These are phyloP conservation scores for Claviceps paspali DNA, from an alignment of 2,329 filamentous ascomycete genomes.

Conservation along the genomic window DNA sequence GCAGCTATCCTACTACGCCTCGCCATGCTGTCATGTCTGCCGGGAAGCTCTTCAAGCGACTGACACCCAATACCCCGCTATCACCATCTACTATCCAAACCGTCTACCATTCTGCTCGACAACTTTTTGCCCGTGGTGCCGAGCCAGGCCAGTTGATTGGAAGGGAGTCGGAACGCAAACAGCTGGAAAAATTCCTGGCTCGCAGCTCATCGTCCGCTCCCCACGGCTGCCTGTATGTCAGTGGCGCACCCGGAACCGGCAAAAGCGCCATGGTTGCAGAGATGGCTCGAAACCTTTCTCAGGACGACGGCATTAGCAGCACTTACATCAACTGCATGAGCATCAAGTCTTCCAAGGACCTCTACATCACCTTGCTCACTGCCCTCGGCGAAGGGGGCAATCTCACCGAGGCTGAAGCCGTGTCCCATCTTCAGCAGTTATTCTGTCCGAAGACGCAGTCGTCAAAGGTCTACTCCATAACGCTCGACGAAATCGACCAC, in stretches of 20 bases:
- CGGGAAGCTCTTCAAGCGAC: constrained; percentile 59
- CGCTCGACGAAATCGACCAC: constrained; percentile 90
- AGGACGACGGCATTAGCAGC: constrained; percentile 42
- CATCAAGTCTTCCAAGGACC: constrained; percentile 72
- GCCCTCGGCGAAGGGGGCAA: constrained; percentile 46
- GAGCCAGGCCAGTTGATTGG: constrained; percentile 64
- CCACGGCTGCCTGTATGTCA: constrained; percentile 83
- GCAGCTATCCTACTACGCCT: constrained; percentile 60
- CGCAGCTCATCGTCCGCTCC: constrained; percentile 42
- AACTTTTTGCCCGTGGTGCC: constrained; percentile 70
- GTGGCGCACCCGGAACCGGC: constrained; percentile 86
- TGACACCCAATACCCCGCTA: constrained; percentile 60
- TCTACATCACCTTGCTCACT: constrained; percentile 66
- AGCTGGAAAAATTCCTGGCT: constrained; percentile 55
- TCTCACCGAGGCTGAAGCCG: constrained; percentile 49
- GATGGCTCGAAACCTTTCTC: constrained; percentile 46
- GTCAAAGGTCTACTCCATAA: constrained; percentile 57
- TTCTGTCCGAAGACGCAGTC: constrained; percentile 50
- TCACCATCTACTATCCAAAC: constrained; percentile 57
- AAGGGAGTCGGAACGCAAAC: constrained; percentile 51
- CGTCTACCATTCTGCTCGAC: constrained; percentile 74
- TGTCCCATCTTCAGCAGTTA: constrained; percentile 50
- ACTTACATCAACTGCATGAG: constrained; percentile 95
- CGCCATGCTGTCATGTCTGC: constrained; percentile 68
- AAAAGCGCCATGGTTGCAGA: constrained; percentile 90